Percentiles rank a stretch among this genome's conserved stretches.
Evolutionary conservation across 2,329 filamentous ascomycete species (phyloP).

Genomic region (Botrytis hyacinthi): DNA sequence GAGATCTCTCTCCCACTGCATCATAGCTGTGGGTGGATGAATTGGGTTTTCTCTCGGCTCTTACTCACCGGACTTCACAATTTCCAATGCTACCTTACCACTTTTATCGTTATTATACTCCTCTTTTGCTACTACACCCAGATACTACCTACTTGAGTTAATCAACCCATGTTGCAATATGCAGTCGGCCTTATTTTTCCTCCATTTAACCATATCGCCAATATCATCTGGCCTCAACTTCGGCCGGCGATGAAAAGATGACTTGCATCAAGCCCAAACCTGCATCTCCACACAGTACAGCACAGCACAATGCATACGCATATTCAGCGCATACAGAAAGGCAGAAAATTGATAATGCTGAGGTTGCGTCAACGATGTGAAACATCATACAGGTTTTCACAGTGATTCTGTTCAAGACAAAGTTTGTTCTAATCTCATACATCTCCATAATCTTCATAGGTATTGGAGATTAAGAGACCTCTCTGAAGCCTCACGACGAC

Average conservation of each 20-base stretch:
- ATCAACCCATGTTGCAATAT: not conserved
- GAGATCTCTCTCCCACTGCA: constrained; percentile 3
- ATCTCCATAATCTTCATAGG: constrained; percentile 16
- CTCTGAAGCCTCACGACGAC: constrained; percentile 6
- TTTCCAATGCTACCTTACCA: not conserved
- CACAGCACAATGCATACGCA: constrained; percentile 19
- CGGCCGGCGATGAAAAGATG: constrained; percentile 19
- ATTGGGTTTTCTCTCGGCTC: not conserved
- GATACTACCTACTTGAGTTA: constrained; percentile 15
- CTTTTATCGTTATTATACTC: not conserved
- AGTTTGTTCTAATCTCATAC: constrained; percentile 4
- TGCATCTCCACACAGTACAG: constrained; percentile 11
- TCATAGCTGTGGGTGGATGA: constrained; percentile 1
- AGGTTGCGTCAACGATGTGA: constrained; percentile 17
- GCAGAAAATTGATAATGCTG: constrained; percentile 8
- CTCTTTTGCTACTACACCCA: not conserved
- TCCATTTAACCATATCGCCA: not conserved
- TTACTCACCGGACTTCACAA: not conserved
- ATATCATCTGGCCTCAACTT: constrained; percentile 18
- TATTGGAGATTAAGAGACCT: constrained; percentile 18
- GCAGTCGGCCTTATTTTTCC: constrained; percentile 14
- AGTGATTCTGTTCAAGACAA: constrained; percentile 3
- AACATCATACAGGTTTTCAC: constrained; percentile 11
- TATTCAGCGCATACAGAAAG: constrained; percentile 21
- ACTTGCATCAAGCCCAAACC: constrained; percentile 22